Conservation (phyloP, 257 asterid species). For the Coffea canephora region DNA sequence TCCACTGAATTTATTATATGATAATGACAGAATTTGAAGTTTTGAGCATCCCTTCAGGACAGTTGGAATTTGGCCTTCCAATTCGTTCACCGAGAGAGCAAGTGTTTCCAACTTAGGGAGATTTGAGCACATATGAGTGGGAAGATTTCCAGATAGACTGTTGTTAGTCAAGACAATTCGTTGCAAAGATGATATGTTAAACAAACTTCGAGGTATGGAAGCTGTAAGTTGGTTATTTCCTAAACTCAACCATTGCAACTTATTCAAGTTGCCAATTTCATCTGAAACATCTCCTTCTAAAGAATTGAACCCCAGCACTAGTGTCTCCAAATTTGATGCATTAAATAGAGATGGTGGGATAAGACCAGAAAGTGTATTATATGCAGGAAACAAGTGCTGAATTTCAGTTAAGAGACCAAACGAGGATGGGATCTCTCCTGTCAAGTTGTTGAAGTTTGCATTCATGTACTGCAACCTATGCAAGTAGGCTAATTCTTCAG, state of each 20-base stretch:
- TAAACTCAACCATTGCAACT: conserved; percentile 20
- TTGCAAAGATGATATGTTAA: conserved; percentile 19
- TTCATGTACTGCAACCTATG: conserved; percentile 11
- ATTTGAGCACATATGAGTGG: conserved; percentile 17
- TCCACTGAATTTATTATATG: conserved; percentile 34
- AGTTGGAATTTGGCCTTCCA: conserved; percentile 31
- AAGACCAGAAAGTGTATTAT: conserved; percentile 16
- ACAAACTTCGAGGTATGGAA: conserved; percentile 19
- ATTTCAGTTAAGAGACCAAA: conserved; percentile 15
- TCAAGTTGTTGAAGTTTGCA: conserved; percentile 19
- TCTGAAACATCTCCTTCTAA: conserved; percentile 18
- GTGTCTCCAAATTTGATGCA: conserved; percentile 8
- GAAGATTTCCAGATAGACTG: conserved; percentile 27
- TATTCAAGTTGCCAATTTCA: conserved; percentile 13
- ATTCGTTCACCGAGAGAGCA: conserved; percentile 16
- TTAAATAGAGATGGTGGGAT: conserved; percentile 10
- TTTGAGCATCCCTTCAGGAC: conserved; percentile 24
- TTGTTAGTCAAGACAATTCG: conserved; percentile 12
- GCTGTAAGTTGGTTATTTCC: conserved; percentile 24
- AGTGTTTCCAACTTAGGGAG: conserved; percentile 24
- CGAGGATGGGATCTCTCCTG: conserved; percentile 30
- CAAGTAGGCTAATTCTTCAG: conserved; percentile 19
- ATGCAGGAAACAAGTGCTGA: conserved; percentile 20
- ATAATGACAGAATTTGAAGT: conserved; percentile 23
- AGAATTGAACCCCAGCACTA: conserved; percentile 17